Evolutionary conservation across 306 rosid species (phyloP).

Genomic region (Sicyos edulis): DNA sequence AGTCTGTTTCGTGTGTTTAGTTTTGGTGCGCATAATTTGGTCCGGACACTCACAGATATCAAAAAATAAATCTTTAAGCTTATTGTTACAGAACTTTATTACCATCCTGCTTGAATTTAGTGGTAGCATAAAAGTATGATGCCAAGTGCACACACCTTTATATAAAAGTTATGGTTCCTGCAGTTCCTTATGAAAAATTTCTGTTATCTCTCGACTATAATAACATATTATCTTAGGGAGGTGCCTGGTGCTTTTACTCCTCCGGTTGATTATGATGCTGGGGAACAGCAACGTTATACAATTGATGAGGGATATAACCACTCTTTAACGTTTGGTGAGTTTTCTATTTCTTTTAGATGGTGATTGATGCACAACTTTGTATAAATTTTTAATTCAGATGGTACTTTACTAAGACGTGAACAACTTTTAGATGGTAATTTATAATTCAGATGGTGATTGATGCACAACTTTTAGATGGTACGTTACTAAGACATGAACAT

Average conservation of each 20-base stretch:
- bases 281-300: constrained; percentile 24
- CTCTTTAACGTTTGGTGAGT: constrained; percentile 32
- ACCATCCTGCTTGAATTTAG: background rate
- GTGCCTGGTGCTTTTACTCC: constrained; percentile 31
- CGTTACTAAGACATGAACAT: constrained; percentile 14
- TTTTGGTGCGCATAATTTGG: too few relatives aligned
- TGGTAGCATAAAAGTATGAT: background rate
- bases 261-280: constrained; percentile 30
- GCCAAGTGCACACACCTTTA: background rate
- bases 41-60: too few relatives aligned
- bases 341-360: constrained; percentile 45
- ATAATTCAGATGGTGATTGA: constrained; percentile 40
- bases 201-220: background rate
- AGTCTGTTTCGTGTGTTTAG: too few relatives aligned
- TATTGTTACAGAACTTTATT: background rate
- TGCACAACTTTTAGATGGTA: constrained; percentile 14
- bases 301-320: constrained; percentile 35
- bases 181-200: background rate
- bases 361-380: constrained; percentile 23
- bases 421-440: constrained; percentile 48
- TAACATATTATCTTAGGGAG: constrained; percentile 42
- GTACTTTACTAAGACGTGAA: too few relatives aligned
- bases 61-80: too few relatives aligned
- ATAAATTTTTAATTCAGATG: constrained; percentile 37
- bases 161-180: background rate